Conservation (phyloP, 2,329 filamentous ascomycete genomes). For the Trichoderma atrobrunneum region DNA sequence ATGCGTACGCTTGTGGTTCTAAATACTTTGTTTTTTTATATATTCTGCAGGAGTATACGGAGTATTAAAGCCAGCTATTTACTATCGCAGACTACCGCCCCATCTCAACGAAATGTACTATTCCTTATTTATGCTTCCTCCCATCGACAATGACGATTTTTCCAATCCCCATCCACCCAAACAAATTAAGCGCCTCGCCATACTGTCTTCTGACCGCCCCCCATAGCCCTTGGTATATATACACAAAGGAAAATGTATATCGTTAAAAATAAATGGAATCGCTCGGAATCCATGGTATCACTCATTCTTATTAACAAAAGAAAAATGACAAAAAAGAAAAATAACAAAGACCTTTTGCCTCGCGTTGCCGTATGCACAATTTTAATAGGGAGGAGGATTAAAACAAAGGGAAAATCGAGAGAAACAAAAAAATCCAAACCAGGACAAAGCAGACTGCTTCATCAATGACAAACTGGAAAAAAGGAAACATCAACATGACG, state of each 20-base stretch:
- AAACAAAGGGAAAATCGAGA: neutral
- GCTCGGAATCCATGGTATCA: constrained; percentile 8
- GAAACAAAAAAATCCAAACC: neutral
- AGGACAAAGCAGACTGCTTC: neutral
- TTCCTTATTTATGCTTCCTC: neutral
- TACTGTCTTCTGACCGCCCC: neutral
- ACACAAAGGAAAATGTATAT: constrained; percentile 11
- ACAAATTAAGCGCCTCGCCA: constrained; percentile 3
- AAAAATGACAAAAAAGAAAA: neutral
- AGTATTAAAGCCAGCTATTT: constrained; percentile 1
- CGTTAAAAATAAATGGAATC: neutral
- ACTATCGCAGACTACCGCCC: neutral
- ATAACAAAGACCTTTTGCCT: neutral
- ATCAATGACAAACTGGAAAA: neutral
- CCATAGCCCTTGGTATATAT: constrained; percentile 5
- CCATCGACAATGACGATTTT: neutral
- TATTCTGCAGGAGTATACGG: neutral
- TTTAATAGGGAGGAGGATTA: neutral
- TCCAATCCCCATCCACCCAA: neutral
- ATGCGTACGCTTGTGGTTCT: neutral
- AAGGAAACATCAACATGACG: neutral
- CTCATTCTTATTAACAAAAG: constrained; percentile 11
- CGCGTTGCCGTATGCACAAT: neutral
- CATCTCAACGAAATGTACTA: neutral
- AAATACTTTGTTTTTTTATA: neutral